These are phyloP conservation scores for Aristolochia fimbriata DNA, from an alignment of 164 flowering plant species.

Conservation along the genomic window DNA sequence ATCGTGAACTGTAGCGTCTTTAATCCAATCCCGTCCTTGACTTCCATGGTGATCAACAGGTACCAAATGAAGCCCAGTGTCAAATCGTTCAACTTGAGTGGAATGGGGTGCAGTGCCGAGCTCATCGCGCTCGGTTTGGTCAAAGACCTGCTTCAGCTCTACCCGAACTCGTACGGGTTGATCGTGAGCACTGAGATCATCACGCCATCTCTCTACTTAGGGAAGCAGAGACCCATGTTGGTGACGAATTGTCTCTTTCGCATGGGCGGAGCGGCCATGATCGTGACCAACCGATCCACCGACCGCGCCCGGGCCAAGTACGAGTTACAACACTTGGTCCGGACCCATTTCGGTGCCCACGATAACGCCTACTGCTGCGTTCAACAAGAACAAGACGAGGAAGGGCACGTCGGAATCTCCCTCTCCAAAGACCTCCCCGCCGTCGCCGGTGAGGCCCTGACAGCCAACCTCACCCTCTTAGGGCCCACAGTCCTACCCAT, in stretches of 20 bases:
- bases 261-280: slow-evolving; percentile 59
- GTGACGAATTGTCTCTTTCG: slow-evolving; percentile 74
- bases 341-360: slow-evolving; percentile 68
- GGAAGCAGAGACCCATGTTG: slow-evolving; percentile 64
- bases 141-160: slow-evolving; percentile 56
- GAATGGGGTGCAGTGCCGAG: slow-evolving; percentile 85
- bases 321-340: slow-evolving; percentile 51
- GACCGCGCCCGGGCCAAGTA: slow-evolving; percentile 52
- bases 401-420: slow-evolving; percentile 62
- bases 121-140: slow-evolving; percentile 73
- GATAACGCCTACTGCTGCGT: slow-evolving; percentile 68
- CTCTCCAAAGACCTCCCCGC: slow-evolving; percentile 69
- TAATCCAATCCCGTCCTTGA: slow-evolving; percentile 67
- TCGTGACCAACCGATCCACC: slow-evolving; percentile 42
- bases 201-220: slow-evolving; percentile 71
- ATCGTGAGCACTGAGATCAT: slow-evolving; percentile 83
- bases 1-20: slow-evolving; percentile 71
- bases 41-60: slow-evolving; percentile 69
- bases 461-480: slow-evolving; percentile 60
- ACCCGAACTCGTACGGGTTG: slow-evolving; percentile 54
- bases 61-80: slow-evolving; percentile 57
- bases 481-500: slow-evolving; percentile 71
- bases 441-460: slow-evolving; percentile 59
- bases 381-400: slow-evolving; percentile 59
- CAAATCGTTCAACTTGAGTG: slow-evolving; percentile 55